A percentile compares a stretch with the other conserved stretches of the same genome.
Conservation (phyloP, 2,329 filamentous ascomycete species). For the Colletotrichum caudatum region DNA sequence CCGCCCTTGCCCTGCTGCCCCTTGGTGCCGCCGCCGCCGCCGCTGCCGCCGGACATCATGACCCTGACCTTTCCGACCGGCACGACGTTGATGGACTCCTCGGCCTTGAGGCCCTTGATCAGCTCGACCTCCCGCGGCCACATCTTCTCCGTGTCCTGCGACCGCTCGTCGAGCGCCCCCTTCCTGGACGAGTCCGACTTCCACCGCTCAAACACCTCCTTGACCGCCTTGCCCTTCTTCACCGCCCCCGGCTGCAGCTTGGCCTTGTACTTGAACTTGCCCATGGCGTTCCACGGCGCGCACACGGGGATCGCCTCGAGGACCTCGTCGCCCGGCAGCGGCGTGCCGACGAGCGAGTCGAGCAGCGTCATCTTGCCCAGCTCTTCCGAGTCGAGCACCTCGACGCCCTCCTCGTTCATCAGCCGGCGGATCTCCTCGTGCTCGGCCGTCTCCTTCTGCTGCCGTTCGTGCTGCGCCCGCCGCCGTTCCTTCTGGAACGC, state of each 20-base stretch:
- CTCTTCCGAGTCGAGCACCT: constrained; percentile 70
- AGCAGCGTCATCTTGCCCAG: constrained; percentile 67
- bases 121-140: constrained; percentile 90
- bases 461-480: constrained; percentile 81
- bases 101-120: constrained; percentile 82
- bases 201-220: constrained; percentile 90
- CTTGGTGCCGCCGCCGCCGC: constrained; percentile 55
- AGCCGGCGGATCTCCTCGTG: constrained; percentile 77
- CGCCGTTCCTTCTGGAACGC: constrained; percentile 80
- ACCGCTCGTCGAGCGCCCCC: constrained; percentile 70
- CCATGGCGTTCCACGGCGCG: constrained; percentile 73
- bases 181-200: constrained; percentile 71
- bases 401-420: constrained; percentile 70
- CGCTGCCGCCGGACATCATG: constrained; percentile 74
- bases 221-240: constrained; percentile 95
- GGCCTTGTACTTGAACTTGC: constrained; percentile 88
- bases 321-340: constrained; percentile 85
- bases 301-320: constrained; percentile 74
- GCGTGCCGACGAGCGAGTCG: constrained; percentile 81
- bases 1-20: constrained; percentile 50
- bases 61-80: constrained; percentile 85
- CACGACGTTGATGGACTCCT: constrained; percentile 84
- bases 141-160: constrained; percentile 77
- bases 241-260: constrained; percentile 91
- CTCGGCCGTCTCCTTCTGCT: constrained; percentile 80